phyloP scores from a whole-genome alignment of 495 filamentous ascomycete species.

The Sordaria brevicollis region DNA sequence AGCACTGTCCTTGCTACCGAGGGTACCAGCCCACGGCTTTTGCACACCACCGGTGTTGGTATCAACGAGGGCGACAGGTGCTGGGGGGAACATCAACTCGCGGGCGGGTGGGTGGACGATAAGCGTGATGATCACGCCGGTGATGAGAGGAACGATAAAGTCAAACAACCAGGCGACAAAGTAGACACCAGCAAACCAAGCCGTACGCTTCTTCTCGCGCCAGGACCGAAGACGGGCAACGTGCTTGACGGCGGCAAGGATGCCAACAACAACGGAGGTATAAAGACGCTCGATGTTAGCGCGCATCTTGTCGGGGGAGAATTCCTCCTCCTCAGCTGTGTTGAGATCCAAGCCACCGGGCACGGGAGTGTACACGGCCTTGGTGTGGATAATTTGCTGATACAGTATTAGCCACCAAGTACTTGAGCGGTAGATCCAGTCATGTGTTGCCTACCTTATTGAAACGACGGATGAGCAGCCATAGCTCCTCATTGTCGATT shows the following conservation, averaged over 20 bases:
- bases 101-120: conserved; percentile 59
- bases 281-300: conserved; percentile 76
- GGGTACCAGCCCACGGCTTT: conserved; percentile 56
- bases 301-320: conserved; percentile 77
- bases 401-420: not conserved
- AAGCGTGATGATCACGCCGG: conserved; percentile 48
- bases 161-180: conserved; percentile 65
- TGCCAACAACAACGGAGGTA: conserved; percentile 64
- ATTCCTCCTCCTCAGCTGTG: conserved; percentile 71
- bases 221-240: conserved; percentile 70
- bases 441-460: conserved; percentile 51
- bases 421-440: not conserved
- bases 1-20: conserved; percentile 66
- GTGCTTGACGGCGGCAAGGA: conserved; percentile 60
- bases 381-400: conserved; percentile 84
- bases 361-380: conserved; percentile 44
- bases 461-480: conserved; percentile 70
- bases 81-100: conserved; percentile 60
- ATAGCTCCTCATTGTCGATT: conserved; percentile 74
- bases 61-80: conserved; percentile 55
- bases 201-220: conserved; percentile 60
- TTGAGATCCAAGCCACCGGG: conserved; percentile 63
- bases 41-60: conserved; percentile 53
- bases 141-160: conserved; percentile 54
- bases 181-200: conserved; percentile 58